Conservation (phyloP, 768 basidiomycete species). For the Pholiota conissans region DNA sequence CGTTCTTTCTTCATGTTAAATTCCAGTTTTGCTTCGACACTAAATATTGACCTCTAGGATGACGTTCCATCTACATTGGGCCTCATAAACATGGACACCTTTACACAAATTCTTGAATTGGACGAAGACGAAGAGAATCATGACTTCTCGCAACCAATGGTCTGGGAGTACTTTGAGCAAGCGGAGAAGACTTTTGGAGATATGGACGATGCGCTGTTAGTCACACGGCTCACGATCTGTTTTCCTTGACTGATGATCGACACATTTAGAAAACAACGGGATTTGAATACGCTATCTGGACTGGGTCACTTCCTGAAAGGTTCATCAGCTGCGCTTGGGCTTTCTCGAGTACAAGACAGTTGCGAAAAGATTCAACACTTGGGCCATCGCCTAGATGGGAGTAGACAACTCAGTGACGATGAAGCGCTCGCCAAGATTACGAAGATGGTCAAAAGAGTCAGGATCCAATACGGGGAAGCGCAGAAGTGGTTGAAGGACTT, state of each 20-base stretch:
- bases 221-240: slow-evolving; percentile 19
- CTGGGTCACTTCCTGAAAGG: slow-evolving; percentile 97
- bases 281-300: slow-evolving; percentile 65
- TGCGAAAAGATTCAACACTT: slow-evolving; percentile 94
- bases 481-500: slow-evolving; percentile 63
- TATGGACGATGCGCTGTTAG: slow-evolving; percentile 83
- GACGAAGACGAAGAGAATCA: slow-evolving; percentile 74
- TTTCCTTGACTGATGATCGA: slow-evolving; percentile 1
- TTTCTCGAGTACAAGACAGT: slow-evolving; percentile 73
- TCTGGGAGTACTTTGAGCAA: slow-evolving; percentile 78
- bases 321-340: slow-evolving; percentile 91
- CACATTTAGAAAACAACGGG: slow-evolving; percentile 46
- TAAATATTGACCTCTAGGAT: slow-evolving; percentile 9
- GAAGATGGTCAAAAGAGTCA: slow-evolving; percentile 55
- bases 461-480: slow-evolving; percentile 68
- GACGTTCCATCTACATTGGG: slow-evolving; percentile 12
- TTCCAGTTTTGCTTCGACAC: background rate
- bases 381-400: slow-evolving; percentile 68
- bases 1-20: background rate
- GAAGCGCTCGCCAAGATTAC: slow-evolving; percentile 63
- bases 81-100: slow-evolving; percentile 77
- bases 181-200: slow-evolving; percentile 71
- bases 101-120: slow-evolving; percentile 87
- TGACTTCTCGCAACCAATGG: slow-evolving; percentile 81
- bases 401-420: slow-evolving; percentile 37